Percentiles rank a stretch among this genome's conserved stretches.
phyloP scores from a whole-genome alignment of 805 yeast species.

The Wickerhamiella allomyrinae region DNA sequence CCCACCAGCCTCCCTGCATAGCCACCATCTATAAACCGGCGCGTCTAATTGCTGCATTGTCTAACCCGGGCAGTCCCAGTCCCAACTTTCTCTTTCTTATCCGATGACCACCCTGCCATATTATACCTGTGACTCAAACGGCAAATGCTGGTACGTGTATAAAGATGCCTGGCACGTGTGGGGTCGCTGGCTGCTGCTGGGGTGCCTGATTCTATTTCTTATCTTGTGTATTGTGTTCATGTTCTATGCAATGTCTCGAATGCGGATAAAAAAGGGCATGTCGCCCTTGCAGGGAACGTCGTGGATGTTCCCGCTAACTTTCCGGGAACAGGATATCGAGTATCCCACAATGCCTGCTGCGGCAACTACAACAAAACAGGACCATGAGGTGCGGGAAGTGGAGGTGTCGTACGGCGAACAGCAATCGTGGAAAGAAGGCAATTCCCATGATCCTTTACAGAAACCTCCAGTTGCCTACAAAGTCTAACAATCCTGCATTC shows the following conservation, averaged over 20 bases:
- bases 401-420: neutral
- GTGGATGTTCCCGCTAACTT: conserved; percentile 17
- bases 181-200: conserved; percentile 27
- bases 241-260: conserved; percentile 15
- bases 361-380: neutral
- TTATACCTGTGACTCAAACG: conserved; percentile 8
- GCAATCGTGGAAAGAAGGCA: neutral
- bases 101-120: neutral
- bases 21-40: neutral
- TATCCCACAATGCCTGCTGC: neutral
- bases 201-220: conserved; percentile 16
- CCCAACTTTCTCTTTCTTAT: neutral
- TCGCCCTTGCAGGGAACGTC: conserved; percentile 15
- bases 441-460: neutral
- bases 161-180: conserved; percentile 21
- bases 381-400: neutral
- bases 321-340: conserved; percentile 5
- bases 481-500: neutral
- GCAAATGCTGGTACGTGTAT: conserved; percentile 13
- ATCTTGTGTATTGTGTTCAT: conserved; percentile 15
- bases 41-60: neutral
- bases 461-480: neutral
- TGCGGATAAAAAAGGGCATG: conserved; percentile 9
- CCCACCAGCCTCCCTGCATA: too few relatives aligned
- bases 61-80: neutral